These are phyloP conservation scores for Penicillium freii DNA, from an alignment of 2,329 filamentous ascomycete genomes.

Conservation along the genomic window DNA sequence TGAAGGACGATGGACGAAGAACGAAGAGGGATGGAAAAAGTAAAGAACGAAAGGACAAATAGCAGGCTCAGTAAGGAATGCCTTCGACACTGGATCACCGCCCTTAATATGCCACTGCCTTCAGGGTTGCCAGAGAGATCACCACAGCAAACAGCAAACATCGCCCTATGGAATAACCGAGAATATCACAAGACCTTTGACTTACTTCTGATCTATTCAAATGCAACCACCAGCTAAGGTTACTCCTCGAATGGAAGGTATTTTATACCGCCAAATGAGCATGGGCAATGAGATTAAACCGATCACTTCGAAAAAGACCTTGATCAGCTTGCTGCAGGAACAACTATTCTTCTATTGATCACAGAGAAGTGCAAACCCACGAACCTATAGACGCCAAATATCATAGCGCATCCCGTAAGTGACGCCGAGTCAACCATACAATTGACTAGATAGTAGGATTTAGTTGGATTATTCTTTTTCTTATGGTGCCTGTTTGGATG, in stretches of 20 bases:
- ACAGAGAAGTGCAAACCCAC: neutral
- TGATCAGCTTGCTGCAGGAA: neutral
- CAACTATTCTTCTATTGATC: neutral
- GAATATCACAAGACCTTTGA: neutral
- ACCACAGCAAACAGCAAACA: neutral
- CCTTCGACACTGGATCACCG: neutral
- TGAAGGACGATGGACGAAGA: neutral
- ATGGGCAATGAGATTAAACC: neutral
- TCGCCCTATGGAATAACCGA: neutral
- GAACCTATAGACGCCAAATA: neutral
- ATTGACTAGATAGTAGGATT: neutral
- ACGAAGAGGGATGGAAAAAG: neutral
- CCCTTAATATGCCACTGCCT: neutral
- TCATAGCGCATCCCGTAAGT: neutral
- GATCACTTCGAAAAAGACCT: neutral
- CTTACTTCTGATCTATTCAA: neutral
- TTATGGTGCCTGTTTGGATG: neutral
- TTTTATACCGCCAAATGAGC: neutral
- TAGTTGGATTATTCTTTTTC: neutral
- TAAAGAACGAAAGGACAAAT: neutral
- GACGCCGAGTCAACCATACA: neutral
- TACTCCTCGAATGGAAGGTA: neutral
- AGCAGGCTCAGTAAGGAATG: neutral
- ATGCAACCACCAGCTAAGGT: neutral
- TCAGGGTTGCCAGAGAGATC: neutral